Percentiles rank a stretch among this genome's conserved stretches.
These are phyloP conservation scores for Furcasterigmium sp. DNA, from an alignment of 2,329 filamentous ascomycete genomes.

Conservation along the genomic window DNA sequence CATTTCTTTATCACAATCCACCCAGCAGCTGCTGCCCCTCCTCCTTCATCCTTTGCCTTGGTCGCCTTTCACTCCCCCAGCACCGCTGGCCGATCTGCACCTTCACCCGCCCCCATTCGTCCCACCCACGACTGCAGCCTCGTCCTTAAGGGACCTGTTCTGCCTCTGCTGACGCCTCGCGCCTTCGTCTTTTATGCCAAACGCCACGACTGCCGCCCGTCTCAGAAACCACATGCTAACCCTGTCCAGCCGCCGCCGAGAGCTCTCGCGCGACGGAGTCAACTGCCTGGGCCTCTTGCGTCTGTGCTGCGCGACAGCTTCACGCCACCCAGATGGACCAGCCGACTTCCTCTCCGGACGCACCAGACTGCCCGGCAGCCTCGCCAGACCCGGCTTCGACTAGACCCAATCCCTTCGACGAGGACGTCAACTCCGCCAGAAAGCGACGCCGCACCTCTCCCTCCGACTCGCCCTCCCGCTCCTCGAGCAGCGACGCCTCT, in stretches of 20 bases:
- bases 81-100: too few species aligned
- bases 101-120: too few species aligned
- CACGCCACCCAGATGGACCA: conserved; percentile 49
- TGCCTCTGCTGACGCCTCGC: too few species aligned
- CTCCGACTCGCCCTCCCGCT: conserved; percentile 48
- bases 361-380: conserved; percentile 48
- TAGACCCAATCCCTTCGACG: conserved; percentile 60
- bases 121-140: too few species aligned
- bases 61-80: too few species aligned
- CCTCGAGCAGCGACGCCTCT: conserved; percentile 36
- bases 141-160: too few species aligned
- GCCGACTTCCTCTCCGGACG: conserved; percentile 42
- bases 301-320: conserved; percentile 27
- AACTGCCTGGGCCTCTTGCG: conserved; percentile 41
- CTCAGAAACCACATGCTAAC: conserved; percentile 51
- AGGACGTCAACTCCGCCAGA: conserved; percentile 48
- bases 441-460: conserved; percentile 59
- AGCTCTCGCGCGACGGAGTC: conserved; percentile 48
- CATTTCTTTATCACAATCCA: neutral
- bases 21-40: neutral
- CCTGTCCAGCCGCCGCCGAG: conserved; percentile 45
- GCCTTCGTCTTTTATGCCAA: neutral
- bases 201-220: neutral
- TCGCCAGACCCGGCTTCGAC: conserved; percentile 60
- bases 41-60: conserved; percentile 4